Base-by-base conservation (phyloP, 139 green algal species). In the Trebouxia sp. region DNA sequence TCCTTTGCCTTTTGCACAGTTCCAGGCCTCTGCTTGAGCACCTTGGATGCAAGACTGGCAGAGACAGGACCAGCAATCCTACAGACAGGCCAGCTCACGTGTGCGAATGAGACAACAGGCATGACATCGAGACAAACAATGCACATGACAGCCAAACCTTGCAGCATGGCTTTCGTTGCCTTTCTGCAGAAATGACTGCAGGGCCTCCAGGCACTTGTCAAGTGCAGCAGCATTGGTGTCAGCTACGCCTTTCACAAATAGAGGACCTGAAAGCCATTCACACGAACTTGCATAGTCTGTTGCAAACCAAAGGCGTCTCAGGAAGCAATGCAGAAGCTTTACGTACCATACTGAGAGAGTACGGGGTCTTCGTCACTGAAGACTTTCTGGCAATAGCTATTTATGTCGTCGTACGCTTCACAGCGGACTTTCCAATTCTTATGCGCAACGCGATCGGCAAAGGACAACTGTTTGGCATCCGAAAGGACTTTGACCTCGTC, bases 401-500 rank as follows among this genome's bases (percentile, higher is more conserved):
- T 85, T 22, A 98, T 91, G 70, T 94, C 88, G 28, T 94, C 91
- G 56, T 93, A 98, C 0, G 86, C 92, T 56, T 94, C 92, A 7
- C 83, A 86, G 5, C 95, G 83, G 20, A 94, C 94, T 80, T 98
- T 98, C 95, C 95, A 98, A 70, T 92, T 95, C 24, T 90, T 88
- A 88, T 98, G 94, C 1, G 51, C 83, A 1, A 92, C 78, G 35
- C 92, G 83, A 65, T 96, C 89, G 10, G 42, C 26, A 7, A 95
- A 66, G 0, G 93, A 87, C 22, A 94, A 81, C 77, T 91, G 91
- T 26, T 84, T 85, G 6, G 93, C 92, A 10, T 90, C 89, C 6
- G 78, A 82, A 15, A 98, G 62, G 6, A 93, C 35, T 24, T 90
- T 79, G 11, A 76, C 85, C 30, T 97, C 92, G 3, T 94, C 88